Evolutionary conservation across 345 rosid genomes (phyloP).

Genomic region (Carallia brachiata): DNA sequence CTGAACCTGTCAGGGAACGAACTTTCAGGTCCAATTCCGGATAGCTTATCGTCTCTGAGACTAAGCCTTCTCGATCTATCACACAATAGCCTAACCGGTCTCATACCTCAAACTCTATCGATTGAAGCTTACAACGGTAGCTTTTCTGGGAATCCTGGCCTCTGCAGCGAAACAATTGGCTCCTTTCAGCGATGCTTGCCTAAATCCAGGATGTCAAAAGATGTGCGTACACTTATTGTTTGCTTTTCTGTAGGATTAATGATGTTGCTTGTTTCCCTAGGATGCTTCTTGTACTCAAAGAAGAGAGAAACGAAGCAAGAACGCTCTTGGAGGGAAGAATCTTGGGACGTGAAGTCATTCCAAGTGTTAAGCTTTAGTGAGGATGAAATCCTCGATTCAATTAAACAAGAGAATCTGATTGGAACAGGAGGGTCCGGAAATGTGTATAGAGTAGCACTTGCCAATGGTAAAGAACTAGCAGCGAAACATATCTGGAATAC

Average conservation of each 20-base stretch:
- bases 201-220: slow-evolving; percentile 42
- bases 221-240: slow-evolving; percentile 39
- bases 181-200: slow-evolving; percentile 51
- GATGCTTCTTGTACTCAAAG: slow-evolving; percentile 49
- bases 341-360: slow-evolving; percentile 82
- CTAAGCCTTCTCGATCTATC: slow-evolving; percentile 87
- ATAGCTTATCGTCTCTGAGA: slow-evolving; percentile 56
- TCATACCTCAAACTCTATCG: slow-evolving; percentile 62
- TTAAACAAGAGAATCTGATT: slow-evolving; percentile 76
- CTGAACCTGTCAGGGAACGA: slow-evolving; percentile 64
- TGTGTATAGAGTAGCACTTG: slow-evolving; percentile 62
- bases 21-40: slow-evolving; percentile 67
- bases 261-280: slow-evolving; percentile 50
- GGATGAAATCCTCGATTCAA: slow-evolving; percentile 82
- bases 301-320: slow-evolving; percentile 47
- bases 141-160: slow-evolving; percentile 65
- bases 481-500: slow-evolving; percentile 73
- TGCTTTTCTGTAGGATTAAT: slow-evolving; percentile 48
- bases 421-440: slow-evolving; percentile 91
- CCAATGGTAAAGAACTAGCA: slow-evolving; percentile 72
- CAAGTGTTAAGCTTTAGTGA: slow-evolving; percentile 63
- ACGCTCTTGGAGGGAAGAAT: slow-evolving; percentile 58
- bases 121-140: slow-evolving; percentile 68
- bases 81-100: slow-evolving; percentile 60
- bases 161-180: slow-evolving; percentile 59